These are phyloP conservation scores for Cymodocea nodosa DNA, from an alignment of 116 monocot genomes.

Conservation along the genomic window DNA sequence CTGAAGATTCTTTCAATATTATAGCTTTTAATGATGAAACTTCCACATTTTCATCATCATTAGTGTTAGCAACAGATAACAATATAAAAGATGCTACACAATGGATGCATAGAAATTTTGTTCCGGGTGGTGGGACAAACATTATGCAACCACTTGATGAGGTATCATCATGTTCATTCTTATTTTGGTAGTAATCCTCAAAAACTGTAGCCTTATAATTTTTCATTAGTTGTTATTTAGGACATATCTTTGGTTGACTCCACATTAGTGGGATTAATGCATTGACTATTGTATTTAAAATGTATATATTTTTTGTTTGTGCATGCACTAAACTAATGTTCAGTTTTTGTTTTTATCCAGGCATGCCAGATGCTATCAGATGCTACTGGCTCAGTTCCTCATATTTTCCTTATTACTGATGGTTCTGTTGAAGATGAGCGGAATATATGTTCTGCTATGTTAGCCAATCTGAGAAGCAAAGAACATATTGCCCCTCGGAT, in stretches of 20 bases:
- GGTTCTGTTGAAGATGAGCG: constrained; percentile 89
- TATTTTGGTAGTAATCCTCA: neutral
- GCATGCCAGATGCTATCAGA: constrained; percentile 45
- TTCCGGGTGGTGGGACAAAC: constrained; percentile 69
- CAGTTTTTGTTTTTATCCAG: constrained; percentile 21
- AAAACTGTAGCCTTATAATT: too few species aligned
- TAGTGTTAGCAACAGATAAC: constrained; percentile 44
- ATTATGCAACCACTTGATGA: constrained; percentile 58
- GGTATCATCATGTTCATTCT: constrained; percentile 23
- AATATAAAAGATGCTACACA: constrained; percentile 40
- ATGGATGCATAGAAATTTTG: constrained; percentile 63
- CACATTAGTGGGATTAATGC: too few species aligned
- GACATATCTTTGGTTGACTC: neutral
- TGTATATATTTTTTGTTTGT: neutral
- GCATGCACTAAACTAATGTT: constrained; percentile 2
- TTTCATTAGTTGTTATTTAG: neutral
- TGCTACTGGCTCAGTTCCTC: constrained; percentile 36
- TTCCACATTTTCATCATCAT: constrained; percentile 59
- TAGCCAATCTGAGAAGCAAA: constrained; percentile 18
- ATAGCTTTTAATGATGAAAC: constrained; percentile 74
- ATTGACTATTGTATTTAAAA: too few species aligned
- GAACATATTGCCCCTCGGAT: constrained; percentile 53
- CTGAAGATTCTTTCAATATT: constrained; percentile 57
- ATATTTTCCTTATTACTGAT: constrained; percentile 87
- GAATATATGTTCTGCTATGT: constrained; percentile 44